Evolutionary conservation across 768 basidiomycete genomes (phyloP).

Genomic region (Suillus subalutaceus): DNA sequence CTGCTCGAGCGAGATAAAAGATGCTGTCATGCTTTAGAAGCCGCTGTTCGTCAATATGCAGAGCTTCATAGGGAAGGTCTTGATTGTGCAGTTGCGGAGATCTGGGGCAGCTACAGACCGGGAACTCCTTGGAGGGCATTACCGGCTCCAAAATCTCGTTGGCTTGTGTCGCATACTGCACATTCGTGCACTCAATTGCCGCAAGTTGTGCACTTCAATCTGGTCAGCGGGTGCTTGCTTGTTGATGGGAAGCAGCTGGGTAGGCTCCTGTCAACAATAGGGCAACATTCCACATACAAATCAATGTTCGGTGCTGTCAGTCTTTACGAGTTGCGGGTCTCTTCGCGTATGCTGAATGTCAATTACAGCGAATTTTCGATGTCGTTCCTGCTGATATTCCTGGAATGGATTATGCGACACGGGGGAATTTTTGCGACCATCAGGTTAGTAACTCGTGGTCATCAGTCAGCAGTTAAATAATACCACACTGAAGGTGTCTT

Average conservation of each 20-base stretch:
- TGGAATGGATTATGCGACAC: conserved; percentile 30
- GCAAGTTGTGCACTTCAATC: conserved; percentile 25
- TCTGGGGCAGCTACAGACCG: conserved; percentile 30
- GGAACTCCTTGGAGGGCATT: conserved; percentile 24
- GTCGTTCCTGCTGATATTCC: conserved; percentile 27
- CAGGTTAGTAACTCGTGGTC: conserved; percentile 17
- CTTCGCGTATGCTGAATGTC: conserved; percentile 5
- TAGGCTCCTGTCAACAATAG: conserved; percentile 23
- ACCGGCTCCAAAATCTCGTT: conserved; percentile 19
- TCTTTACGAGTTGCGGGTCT: neutral
- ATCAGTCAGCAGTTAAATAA: neutral
- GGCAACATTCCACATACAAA: conserved; percentile 22
- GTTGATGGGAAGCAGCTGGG: conserved; percentile 31
- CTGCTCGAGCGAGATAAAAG: conserved; percentile 36
- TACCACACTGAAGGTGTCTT: too few relatives aligned
- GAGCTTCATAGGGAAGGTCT: conserved; percentile 16
- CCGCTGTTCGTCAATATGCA: conserved; percentile 8
- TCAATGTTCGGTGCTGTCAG: conserved; percentile 26
- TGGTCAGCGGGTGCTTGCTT: conserved; percentile 29
- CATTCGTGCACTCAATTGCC: conserved; percentile 12
- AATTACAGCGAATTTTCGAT: conserved; percentile 23
- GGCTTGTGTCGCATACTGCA: conserved; percentile 26
- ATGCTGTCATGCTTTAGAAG: conserved; percentile 29
- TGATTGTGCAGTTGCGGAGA: conserved; percentile 19
- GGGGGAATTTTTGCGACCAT: conserved; percentile 18